phyloP scores from a whole-genome alignment of 2,329 filamentous ascomycete genomes.

The Xylariaceae sp. region DNA sequence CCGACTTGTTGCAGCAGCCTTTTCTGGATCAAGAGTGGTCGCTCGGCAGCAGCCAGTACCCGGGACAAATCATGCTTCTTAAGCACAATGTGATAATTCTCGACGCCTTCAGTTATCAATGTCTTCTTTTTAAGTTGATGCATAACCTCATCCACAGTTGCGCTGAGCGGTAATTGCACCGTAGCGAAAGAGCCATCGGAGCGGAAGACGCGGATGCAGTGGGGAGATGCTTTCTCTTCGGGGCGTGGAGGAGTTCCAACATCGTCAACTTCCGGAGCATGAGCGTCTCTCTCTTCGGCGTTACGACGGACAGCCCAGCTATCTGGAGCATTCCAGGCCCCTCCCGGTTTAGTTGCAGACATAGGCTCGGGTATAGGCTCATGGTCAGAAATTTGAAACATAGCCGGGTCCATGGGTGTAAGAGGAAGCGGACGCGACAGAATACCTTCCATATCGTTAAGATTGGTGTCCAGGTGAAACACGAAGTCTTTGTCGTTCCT shows the following conservation, averaged over 20 bases:
- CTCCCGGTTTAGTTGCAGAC: slow-evolving; percentile 46
- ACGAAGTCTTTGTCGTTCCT: slow-evolving; percentile 64
- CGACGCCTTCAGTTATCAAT: slow-evolving; percentile 84
- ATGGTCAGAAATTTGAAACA: slow-evolving; percentile 42
- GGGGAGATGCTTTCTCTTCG: slow-evolving; percentile 77
- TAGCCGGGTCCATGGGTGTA: slow-evolving; percentile 70
- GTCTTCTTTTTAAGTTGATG: slow-evolving; percentile 94
- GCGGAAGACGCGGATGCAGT: slow-evolving; percentile 94
- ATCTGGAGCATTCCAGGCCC: slow-evolving; percentile 90
- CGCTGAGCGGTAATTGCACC: slow-evolving; percentile 80
- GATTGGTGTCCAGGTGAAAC: slow-evolving; percentile 84
- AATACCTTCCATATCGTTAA: slow-evolving; percentile 91
- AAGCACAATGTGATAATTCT: slow-evolving; percentile 95
- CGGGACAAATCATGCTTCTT: slow-evolving; percentile 89
- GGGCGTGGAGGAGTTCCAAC: slow-evolving; percentile 68
- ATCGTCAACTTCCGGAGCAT: slow-evolving; percentile 69
- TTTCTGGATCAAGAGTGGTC: slow-evolving; percentile 91
- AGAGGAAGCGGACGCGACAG: slow-evolving; percentile 72
- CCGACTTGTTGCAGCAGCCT: slow-evolving; percentile 88
- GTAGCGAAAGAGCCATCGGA: slow-evolving; percentile 94
- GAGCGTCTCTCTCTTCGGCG: slow-evolving; percentile 67
- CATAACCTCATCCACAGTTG: slow-evolving; percentile 85
- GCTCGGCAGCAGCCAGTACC: slow-evolving; percentile 77
- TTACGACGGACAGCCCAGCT: slow-evolving; percentile 90
- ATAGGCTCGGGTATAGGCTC: slow-evolving; percentile 35